A percentile compares a stretch with the other conserved stretches of the same genome.
These are phyloP conservation scores for Aegilops longissima DNA, from an alignment of 176 grass and related monocot genomes.

Conservation along the genomic window DNA sequence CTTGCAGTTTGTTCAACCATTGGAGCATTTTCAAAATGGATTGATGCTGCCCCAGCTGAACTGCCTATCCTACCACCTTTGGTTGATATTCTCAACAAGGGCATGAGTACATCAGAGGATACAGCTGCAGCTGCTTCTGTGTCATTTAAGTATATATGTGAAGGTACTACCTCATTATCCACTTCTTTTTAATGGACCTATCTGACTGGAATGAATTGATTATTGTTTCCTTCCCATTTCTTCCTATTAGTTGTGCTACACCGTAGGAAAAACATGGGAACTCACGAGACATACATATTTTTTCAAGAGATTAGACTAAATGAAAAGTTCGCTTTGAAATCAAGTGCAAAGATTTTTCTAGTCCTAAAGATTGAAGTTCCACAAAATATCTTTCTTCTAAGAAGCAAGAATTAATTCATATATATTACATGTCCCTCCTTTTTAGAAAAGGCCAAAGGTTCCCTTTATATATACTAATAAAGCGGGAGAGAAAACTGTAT, in stretches of 20 bases:
- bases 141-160: constrained; percentile 99
- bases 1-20: constrained; percentile 81
- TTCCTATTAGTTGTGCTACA: constrained; percentile 11
- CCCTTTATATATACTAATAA: neutral
- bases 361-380: neutral
- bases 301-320: neutral
- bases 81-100: constrained; percentile 87
- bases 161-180: constrained; percentile 62
- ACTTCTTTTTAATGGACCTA: constrained; percentile 10
- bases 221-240: neutral
- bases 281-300: neutral
- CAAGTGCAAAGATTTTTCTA: neutral
- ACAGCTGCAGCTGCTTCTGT: constrained; percentile 81
- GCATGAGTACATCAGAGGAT: constrained; percentile 87
- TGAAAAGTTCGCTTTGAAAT: neutral
- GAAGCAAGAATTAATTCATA: neutral
- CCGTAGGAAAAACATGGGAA: neutral
- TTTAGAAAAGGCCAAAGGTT: neutral
- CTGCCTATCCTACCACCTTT: constrained; percentile 80
- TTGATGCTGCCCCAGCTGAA: constrained; percentile 77
- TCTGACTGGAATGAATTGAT: constrained; percentile 4
- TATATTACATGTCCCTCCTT: neutral
- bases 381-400: neutral
- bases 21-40: constrained; percentile 97
- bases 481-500: neutral